A percentile compares a stretch with the other conserved stretches of the same genome.
Conservation (phyloP, 805 yeast species). For the Hanseniaspora valbyensis region DNA sequence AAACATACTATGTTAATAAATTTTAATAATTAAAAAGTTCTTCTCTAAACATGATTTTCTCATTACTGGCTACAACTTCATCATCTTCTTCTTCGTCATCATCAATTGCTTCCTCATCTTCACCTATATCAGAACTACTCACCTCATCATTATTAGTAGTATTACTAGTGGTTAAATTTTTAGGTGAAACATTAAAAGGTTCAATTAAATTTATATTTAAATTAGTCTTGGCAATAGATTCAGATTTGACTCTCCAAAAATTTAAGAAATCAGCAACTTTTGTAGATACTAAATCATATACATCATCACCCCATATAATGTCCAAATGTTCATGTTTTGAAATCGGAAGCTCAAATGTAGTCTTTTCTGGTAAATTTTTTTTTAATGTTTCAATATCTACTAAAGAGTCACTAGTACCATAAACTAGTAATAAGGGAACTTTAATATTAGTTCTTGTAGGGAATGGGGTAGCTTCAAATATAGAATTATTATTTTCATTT, state of each 20-base stretch:
- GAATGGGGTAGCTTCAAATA: slow-evolving; percentile 24
- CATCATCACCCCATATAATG: slow-evolving; percentile 74
- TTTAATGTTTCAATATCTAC: slow-evolving; percentile 77
- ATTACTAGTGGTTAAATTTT: neutral
- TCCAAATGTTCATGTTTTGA: slow-evolving; percentile 80
- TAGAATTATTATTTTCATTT: slow-evolving; percentile 16
- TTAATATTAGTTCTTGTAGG: slow-evolving; percentile 56
- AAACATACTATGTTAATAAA: too few relatives aligned
- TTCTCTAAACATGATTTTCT: slow-evolving; percentile 1
- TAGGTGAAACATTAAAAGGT: neutral
- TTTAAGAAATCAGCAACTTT: slow-evolving; percentile 33
- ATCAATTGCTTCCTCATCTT: too few relatives aligned
- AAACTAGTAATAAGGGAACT: slow-evolving; percentile 65
- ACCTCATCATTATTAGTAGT: neutral
- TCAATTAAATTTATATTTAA: neutral
- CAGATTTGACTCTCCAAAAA: slow-evolving; percentile 21
- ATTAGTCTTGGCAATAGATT: slow-evolving; percentile 8
- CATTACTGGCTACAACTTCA: neutral
- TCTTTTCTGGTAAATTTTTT: slow-evolving; percentile 47
- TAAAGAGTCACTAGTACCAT: slow-evolving; percentile 70
- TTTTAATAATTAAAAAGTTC: slow-evolving; percentile 5
- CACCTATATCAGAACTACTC: neutral
- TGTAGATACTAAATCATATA: slow-evolving; percentile 37
- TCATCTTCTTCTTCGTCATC: neutral
- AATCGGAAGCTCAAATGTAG: slow-evolving; percentile 46